Percentiles rank a stretch among this genome's conserved stretches.
phyloP scores from a whole-genome alignment of 176 grass and related monocot species.

The Cenchrus purpureus region DNA sequence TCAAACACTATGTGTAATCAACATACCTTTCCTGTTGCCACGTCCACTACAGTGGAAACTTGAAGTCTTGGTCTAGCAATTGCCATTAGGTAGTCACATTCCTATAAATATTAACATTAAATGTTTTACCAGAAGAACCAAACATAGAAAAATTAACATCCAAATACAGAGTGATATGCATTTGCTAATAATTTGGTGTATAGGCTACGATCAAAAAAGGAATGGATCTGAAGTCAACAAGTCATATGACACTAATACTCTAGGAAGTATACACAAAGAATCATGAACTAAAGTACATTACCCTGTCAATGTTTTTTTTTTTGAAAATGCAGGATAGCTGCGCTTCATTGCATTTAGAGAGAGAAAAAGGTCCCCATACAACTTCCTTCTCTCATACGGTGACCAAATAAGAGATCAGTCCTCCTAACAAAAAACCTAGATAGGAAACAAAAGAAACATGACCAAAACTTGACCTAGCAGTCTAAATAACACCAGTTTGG shows the following conservation, averaged over 20 bases:
- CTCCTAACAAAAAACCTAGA: no score
- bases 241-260: not conserved
- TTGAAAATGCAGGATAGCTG: no score
- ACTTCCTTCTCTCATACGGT: no score
- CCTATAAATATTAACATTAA: constrained; percentile 57
- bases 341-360: no score
- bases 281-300: not conserved
- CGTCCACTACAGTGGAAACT: constrained; percentile 80
- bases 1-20: not conserved
- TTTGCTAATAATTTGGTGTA: not conserved
- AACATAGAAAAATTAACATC: not conserved
- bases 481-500: no score
- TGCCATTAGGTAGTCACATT: constrained; percentile 87
- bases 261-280: not conserved
- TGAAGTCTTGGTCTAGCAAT: constrained; percentile 84
- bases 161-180: constrained; percentile 9
- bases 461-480: no score
- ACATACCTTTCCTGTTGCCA: constrained; percentile 73
- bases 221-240: not conserved
- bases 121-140: not conserved
- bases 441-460: no score
- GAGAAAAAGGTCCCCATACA: no score
- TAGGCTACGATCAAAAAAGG: not conserved
- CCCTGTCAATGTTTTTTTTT: no score
- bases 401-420: no score